Evolutionary conservation across 495 filamentous ascomycete genomes (phyloP), one percentile per base, ranked within the genome.

Genomic region (Physcia stellaris): DNA sequence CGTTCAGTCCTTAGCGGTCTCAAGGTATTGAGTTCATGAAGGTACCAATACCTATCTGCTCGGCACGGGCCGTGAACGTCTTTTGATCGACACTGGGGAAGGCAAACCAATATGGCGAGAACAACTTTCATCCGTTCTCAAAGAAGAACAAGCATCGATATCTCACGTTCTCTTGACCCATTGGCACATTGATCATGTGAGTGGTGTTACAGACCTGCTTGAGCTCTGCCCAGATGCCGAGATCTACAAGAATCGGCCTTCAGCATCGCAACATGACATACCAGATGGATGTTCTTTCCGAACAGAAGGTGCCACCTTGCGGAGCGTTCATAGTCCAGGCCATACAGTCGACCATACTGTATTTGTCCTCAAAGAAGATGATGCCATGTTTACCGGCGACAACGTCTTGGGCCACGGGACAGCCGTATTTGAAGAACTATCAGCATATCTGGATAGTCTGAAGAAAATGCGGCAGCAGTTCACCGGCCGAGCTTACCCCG

Each of bases 361-460:
- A 19, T 71, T 90, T 40, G 41, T 79, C 16, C 49, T 83, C 9
- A 60, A 71, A 43, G 79, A 93, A 49, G 82, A 90, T 50, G 70
- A 81, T 52, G 83, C 83, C 6, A 69, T 96, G 53, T 94, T 98
- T 58, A 94, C 87, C 0, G 90, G 84, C 27, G 90, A 98, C 51
- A 95, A 90, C 48, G 83, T 98, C 22, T 70, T 98, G 3, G 90
- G 90, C 1, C 86, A 95, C 41, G 90, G 90, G 2, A 95, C 90
- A 3, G 76, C 82, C 21, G 86, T 94, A 10, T 95, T 94, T 52
- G 86, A 93, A 58, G 78, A 94, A 41, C 65, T 94, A 2, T 58
- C 56, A 4, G 60, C 59, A 3, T 98, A 95, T 52, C 59, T 95
- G 41, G 46, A 50, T n/a, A 85, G 75, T 35, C 57, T 98, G 11